A percentile compares a stretch with the other conserved stretches of the same genome.
These are phyloP conservation scores for Fusarium napiforme DNA, from an alignment of 2,329 filamentous ascomycete genomes.

Conservation along the genomic window DNA sequence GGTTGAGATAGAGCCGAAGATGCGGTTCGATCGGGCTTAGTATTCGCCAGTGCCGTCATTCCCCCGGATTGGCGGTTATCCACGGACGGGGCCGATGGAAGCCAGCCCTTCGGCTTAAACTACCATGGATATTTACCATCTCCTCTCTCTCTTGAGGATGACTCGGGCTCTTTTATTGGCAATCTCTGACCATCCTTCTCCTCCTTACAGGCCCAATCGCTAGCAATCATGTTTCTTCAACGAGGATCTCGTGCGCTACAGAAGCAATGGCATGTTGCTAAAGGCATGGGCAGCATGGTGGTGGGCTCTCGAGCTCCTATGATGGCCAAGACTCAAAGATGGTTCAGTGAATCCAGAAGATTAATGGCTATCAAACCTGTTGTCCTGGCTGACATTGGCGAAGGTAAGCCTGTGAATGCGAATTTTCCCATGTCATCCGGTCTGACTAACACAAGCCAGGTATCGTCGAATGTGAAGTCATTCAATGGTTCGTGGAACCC, in stretches of 20 bases:
- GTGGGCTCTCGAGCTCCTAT: conserved; percentile 44
- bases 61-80: conserved; percentile 53
- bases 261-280: conserved; percentile 62
- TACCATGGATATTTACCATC: conserved; percentile 31
- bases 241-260: conserved; percentile 61
- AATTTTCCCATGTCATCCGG: not conserved
- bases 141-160: conserved; percentile 37
- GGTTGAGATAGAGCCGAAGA: conserved; percentile 32
- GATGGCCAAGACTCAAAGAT: conserved; percentile 51
- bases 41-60: conserved; percentile 30
- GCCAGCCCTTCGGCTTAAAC: conserved; percentile 49
- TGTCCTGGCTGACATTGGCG: conserved; percentile 84
- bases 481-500: conserved; percentile 99
- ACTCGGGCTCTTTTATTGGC: conserved; percentile 17
- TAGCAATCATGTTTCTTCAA: conserved; percentile 64
- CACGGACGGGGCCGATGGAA: conserved; percentile 48
- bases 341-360: conserved; percentile 62
- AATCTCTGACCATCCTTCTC: conserved; percentile 27
- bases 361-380: conserved; percentile 78
- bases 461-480: conserved; percentile 98
- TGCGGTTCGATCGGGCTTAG: conserved; percentile 39
- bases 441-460: conserved; percentile 62
- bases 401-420: conserved; percentile 64
- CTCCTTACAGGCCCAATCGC: conserved; percentile 28
- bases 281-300: conserved; percentile 51